phyloP scores from a whole-genome alignment of 2,329 filamentous ascomycete genomes.

The Nothomitra cinnamomea region DNA sequence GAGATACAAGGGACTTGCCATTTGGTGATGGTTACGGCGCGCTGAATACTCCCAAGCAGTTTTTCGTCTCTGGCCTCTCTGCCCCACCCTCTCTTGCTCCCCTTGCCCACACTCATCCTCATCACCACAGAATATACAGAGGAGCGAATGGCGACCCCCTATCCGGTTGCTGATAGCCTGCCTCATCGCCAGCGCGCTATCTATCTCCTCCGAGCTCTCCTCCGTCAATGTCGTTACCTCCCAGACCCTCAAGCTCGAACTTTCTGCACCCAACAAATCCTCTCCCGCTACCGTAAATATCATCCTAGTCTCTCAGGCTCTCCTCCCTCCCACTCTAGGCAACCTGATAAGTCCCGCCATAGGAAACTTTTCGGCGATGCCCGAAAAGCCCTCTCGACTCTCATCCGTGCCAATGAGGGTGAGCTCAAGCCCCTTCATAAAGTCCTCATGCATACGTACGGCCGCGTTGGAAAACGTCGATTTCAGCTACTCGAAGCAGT shows the following conservation, averaged over 20 bases:
- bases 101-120: too few relatives aligned
- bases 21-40: neutral
- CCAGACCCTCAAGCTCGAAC: slow-evolving; percentile 36
- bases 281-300: slow-evolving; percentile 30
- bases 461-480: slow-evolving; percentile 35
- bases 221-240: slow-evolving; percentile 43
- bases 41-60: too few relatives aligned
- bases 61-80: too few relatives aligned
- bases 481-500: slow-evolving; percentile 25
- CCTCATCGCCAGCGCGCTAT: slow-evolving; percentile 14
- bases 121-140: too few relatives aligned
- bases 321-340: slow-evolving; percentile 6
- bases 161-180: too few relatives aligned
- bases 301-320: slow-evolving; percentile 12
- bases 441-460: slow-evolving; percentile 38
- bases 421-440: slow-evolving; percentile 32
- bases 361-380: slow-evolving; percentile 16
- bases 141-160: too few relatives aligned
- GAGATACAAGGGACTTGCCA: too few relatives aligned
- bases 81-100: too few relatives aligned
- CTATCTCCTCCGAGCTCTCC: slow-evolving; percentile 36
- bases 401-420: slow-evolving; percentile 38
- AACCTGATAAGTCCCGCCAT: too few relatives aligned
- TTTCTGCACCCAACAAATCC: slow-evolving; percentile 32
- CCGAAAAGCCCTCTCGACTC: slow-evolving; percentile 26